These are phyloP conservation scores for Beta lomatogona DNA, from an alignment of 179 eudicot species.

Conservation along the genomic window DNA sequence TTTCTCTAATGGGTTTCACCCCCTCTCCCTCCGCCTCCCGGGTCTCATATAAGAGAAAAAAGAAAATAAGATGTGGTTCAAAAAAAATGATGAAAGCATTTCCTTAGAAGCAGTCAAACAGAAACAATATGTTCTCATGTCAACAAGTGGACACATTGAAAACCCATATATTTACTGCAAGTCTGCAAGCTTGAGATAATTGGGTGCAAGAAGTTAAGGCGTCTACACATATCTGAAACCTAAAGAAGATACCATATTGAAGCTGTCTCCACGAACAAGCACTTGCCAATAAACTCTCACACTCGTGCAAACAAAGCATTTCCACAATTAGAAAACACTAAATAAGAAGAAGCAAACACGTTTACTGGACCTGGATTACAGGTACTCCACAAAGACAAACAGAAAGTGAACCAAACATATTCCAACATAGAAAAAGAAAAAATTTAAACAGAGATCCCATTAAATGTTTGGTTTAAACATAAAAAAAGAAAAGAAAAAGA, in stretches of 20 bases:
- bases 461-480: too few species aligned
- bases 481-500: too few species aligned
- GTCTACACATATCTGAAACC: neutral
- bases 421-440: neutral
- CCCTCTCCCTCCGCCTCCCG: too few species aligned
- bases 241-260: neutral
- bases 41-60: neutral
- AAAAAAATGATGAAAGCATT: neutral
- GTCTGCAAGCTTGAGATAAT: neutral
- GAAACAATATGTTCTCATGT: neutral
- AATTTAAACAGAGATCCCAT: too few species aligned
- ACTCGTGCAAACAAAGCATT: neutral
- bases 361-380: neutral
- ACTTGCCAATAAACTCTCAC: neutral
- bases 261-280: too few species aligned
- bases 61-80: neutral
- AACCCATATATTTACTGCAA: neutral
- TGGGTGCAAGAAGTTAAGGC: neutral
- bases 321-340: neutral
- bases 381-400: neutral
- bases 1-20: neutral
- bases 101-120: neutral
- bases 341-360: neutral
- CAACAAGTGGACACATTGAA: neutral
- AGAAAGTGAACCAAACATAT: neutral